These are phyloP conservation scores for Blastobotrys petasosporus DNA, from an alignment of 1,139 yeast genomes.

Conservation along the genomic window DNA sequence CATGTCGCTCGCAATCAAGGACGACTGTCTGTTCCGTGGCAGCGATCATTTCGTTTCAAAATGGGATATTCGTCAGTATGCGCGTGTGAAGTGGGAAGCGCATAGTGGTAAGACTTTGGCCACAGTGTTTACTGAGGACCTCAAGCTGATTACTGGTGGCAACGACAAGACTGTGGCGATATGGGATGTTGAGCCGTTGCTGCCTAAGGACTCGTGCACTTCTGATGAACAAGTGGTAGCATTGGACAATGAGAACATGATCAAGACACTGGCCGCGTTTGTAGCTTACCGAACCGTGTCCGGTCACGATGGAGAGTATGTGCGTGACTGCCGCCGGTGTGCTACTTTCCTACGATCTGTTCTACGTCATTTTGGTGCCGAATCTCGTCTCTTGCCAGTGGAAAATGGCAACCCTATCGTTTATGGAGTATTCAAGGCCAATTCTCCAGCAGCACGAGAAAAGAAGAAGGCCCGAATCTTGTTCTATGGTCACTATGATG, in stretches of 20 bases:
- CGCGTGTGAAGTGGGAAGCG: conserved; percentile 31
- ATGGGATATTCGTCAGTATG: conserved; percentile 30
- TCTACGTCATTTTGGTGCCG: conserved; percentile 67
- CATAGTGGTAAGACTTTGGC: conserved; percentile 32
- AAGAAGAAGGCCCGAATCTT: conserved; percentile 37
- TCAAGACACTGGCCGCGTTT: conserved; percentile 54
- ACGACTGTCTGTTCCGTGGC: conserved; percentile 51
- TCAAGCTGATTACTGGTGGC: conserved; percentile 48
- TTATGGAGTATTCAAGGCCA: conserved; percentile 59
- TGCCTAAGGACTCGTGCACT: neutral
- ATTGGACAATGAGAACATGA: conserved; percentile 52
- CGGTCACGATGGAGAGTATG: conserved; percentile 55
- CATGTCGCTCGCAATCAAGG: conserved; percentile 46
- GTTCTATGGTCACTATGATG: conserved; percentile 97
- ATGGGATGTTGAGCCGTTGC: conserved; percentile 43
- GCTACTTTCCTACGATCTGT: conserved; percentile 67
- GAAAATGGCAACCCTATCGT: conserved; percentile 74
- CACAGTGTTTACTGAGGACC: conserved; percentile 20
- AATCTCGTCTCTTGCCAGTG: conserved; percentile 65
- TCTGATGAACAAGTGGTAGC: conserved; percentile 11
- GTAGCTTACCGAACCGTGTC: conserved; percentile 75
- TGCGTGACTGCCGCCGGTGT: conserved; percentile 81
- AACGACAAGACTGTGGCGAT: conserved; percentile 52
- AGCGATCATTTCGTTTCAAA: conserved; percentile 36
- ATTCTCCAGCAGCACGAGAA: conserved; percentile 17